Evolutionary conservation across 1,284 basidiomycete species (phyloP), one percentile per base, ranked within the genome.

Genomic region (Baeospora myosura): DNA sequence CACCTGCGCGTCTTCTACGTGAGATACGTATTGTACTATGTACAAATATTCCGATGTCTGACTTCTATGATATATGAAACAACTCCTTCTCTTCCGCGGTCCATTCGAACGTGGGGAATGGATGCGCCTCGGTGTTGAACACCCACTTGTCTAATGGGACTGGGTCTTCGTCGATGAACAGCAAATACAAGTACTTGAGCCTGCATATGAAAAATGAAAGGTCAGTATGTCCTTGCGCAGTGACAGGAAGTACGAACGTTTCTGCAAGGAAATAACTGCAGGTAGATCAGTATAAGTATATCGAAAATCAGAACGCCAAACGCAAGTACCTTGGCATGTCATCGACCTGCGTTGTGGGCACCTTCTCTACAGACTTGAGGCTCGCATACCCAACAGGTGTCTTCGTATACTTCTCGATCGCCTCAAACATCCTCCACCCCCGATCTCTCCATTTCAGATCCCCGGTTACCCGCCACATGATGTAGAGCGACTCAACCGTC

Each of bases 111-210:
- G 83, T 64, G 1, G 85, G 86, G 4, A 89, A 58, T 1, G 85
- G 81, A 51, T 90, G 87, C 2, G 83, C 86, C 56, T 90, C 89
- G 0, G 90, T 93, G 55, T 90, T 93, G 57, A 92, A 82, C 7
- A 91, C 83, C 77, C 83, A 91, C 42, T 74, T 63, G 40, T 84
- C 76, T 33, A 89, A 60, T 7, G 83, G 78, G 38, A 88, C 48
- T 1, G 71, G 58, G 38, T 79, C 77, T 28, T 74, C 68, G 34
- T 78, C 72, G 30, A 59, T 59, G 56, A 81, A 83, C 47, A 80
- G 60, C n/a, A 84, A 66, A 52, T 80, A 82, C 18, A 82, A 65
- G 52, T 83, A 84, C 56, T 84, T 83, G 43, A 84, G 59, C 41
- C 76, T 78, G n/a, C 55, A 10, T 63, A 34, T n/a, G n/a, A n/a